Percentiles rank a stretch among this genome's conserved stretches.
phyloP scores from a whole-genome alignment of 768 basidiomycete species.

The Auricularia auricula-judae region DNA sequence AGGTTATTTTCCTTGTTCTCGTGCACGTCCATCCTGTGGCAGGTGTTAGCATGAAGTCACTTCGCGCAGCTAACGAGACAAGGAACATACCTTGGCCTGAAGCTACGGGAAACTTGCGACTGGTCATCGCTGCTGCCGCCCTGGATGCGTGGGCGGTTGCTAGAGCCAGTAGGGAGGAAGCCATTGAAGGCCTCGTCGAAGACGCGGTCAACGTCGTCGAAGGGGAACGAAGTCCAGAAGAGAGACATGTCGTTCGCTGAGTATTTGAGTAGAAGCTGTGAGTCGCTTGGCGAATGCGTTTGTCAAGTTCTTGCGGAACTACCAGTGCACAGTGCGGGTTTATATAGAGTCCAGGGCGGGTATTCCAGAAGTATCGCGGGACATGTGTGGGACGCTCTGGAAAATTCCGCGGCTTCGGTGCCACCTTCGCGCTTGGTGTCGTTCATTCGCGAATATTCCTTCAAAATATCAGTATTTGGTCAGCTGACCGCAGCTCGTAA shows the following conservation, averaged over 20 bases:
- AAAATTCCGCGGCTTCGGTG: no score
- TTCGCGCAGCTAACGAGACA: no score
- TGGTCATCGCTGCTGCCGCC: background rate
- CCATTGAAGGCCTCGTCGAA: background rate
- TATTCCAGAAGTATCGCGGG: no score
- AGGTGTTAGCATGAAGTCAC: background rate
- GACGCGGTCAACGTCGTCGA: background rate
- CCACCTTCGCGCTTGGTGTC: no score
- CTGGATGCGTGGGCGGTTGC: no score
- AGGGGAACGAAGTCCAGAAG: background rate
- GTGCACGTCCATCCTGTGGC: conserved; percentile 29
- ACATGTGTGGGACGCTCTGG: no score
- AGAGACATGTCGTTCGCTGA: background rate
- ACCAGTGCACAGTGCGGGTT: no score
- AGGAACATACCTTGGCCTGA: background rate
- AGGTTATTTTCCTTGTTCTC: conserved; percentile 29
- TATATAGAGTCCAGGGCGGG: no score
- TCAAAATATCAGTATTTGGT: no score
- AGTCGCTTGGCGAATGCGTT: background rate
- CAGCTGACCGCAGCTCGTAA: no score
- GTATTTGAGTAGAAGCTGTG: background rate
- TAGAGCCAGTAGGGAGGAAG: background rate
- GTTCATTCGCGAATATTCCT: no score
- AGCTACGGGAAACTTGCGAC: background rate
- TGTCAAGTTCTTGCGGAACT: background rate